Conservation (phyloP, 352 stramenopile species). For the Phytophthora citricola region DNA sequence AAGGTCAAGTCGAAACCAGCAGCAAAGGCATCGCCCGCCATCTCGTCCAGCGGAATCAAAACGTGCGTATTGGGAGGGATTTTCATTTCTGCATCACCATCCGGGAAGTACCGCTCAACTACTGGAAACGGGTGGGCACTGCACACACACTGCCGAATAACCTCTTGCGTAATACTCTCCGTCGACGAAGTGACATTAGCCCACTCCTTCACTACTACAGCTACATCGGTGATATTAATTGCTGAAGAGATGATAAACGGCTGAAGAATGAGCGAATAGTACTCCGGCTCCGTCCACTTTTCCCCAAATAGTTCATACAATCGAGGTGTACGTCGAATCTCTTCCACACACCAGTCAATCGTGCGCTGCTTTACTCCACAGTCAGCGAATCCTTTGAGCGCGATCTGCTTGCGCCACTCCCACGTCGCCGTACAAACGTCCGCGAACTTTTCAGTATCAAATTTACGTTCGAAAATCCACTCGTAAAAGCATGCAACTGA, state of each 20-base stretch:
- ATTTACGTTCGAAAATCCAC: slow-evolving; percentile 35
- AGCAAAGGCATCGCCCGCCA: slow-evolving; percentile 39
- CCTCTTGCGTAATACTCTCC: slow-evolving; percentile 26
- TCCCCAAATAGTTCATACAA: slow-evolving; percentile 37
- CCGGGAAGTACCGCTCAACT: slow-evolving; percentile 35
- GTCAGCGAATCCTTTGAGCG: slow-evolving; percentile 39
- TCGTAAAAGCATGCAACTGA: slow-evolving; percentile 38
- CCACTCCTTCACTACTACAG: slow-evolving; percentile 34
- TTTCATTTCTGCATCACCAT: slow-evolving; percentile 17
- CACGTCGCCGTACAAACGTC: slow-evolving; percentile 36
- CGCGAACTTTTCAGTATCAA: slow-evolving; percentile 19
- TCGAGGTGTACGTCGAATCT: slow-evolving; percentile 27
- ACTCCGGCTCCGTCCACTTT: slow-evolving; percentile 38
- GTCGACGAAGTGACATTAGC: slow-evolving; percentile 12
- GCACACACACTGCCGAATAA: slow-evolving; percentile 41
- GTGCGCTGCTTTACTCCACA: slow-evolving; percentile 23
- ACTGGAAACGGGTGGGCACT: slow-evolving; percentile 40
- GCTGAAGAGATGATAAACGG: slow-evolving; percentile 40
- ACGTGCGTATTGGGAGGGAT: slow-evolving; percentile 40
- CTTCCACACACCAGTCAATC: slow-evolving; percentile 35
- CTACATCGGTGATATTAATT: slow-evolving; percentile 43
- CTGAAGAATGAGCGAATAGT: slow-evolving; percentile 45
- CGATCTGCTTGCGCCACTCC: slow-evolving; percentile 44
- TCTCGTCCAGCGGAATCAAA: slow-evolving; percentile 40
- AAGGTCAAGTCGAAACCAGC: slow-evolving; percentile 41